Percentiles rank a stretch among this genome's conserved stretches.
phyloP scores from a whole-genome alignment of 305 asterid genomes.

The Galium porrigens region DNA sequence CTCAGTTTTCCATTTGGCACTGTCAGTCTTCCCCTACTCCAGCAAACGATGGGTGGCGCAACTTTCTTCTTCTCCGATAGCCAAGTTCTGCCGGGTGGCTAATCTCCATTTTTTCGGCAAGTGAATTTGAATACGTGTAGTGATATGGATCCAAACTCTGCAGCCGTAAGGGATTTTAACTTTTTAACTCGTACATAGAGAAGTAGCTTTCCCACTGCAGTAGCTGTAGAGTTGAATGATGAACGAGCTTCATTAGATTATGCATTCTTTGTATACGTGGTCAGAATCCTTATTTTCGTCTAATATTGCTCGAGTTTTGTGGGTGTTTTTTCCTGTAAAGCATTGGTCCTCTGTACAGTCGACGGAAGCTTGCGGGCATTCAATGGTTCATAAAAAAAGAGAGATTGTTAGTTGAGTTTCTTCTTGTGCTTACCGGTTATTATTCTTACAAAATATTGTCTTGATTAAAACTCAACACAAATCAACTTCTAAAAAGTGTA shows the following conservation, averaged over 20 bases:
- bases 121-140: slow-evolving; percentile 2
- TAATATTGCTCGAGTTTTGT: neutral
- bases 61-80: neutral
- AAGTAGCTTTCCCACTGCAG: neutral
- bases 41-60: neutral
- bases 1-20: neutral
- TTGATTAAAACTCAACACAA: neutral
- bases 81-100: neutral
- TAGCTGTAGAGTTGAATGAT: neutral
- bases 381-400: neutral
- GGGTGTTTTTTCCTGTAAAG: neutral
- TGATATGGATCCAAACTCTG: neutral
- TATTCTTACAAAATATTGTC: no score
- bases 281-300: neutral
- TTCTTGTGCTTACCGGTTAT: neutral
- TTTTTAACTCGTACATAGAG: neutral
- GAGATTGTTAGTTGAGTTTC: neutral
- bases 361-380: neutral
- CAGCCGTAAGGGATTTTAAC: neutral
- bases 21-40: neutral
- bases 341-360: neutral
- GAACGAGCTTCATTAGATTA: neutral
- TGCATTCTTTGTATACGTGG: neutral
- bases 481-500: no score
- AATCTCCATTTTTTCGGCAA: neutral